phyloP scores from a whole-genome alignment of 108 stramenopile genomes.

The Nitzschia putrida region DNA sequence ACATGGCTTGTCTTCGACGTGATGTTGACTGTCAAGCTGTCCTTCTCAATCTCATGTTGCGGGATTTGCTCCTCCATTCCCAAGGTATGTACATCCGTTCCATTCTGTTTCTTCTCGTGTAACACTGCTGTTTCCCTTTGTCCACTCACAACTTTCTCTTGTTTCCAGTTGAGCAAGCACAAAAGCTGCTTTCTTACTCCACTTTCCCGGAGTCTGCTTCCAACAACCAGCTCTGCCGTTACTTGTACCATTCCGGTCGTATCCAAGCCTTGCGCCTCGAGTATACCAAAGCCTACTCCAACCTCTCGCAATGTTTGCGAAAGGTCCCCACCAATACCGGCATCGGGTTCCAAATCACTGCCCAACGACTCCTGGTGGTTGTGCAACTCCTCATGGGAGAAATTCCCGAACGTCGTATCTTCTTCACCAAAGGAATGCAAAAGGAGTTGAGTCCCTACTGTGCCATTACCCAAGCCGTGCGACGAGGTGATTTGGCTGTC shows the following conservation, averaged over 20 bases:
- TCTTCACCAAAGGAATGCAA: constrained; percentile 84
- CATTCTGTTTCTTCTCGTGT: too few relatives aligned
- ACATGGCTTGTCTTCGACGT: constrained; percentile 73
- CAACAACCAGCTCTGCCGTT: constrained; percentile 96
- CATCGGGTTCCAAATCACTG: constrained; percentile 87
- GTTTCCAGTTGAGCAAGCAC: constrained; percentile 89
- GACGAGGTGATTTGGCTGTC: constrained; percentile 88
- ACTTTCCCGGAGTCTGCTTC: constrained; percentile 88
- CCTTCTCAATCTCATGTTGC: constrained; percentile 80
- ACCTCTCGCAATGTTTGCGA: constrained; percentile 90
- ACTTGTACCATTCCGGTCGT: constrained; percentile 95
- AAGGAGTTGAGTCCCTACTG: constrained; percentile 87
- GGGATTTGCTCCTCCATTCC: constrained; percentile 67
- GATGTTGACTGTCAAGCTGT: constrained; percentile 81
- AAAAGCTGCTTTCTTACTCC: constrained; percentile 87
- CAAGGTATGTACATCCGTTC: constrained; percentile 66
- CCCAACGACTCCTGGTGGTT: constrained; percentile 81
- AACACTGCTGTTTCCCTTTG: constrained; percentile 12
- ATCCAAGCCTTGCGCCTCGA: constrained; percentile 93
- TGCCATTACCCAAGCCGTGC: constrained; percentile 94
- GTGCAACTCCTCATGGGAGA: constrained; percentile 98
- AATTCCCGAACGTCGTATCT: constrained; percentile 90
- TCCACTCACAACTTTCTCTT: constrained; percentile 11
- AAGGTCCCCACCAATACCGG: constrained; percentile 95
- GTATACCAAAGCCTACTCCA: constrained; percentile 92